phyloP scores from a whole-genome alignment of 2,329 filamentous ascomycete species.

The Alternaria atra region DNA sequence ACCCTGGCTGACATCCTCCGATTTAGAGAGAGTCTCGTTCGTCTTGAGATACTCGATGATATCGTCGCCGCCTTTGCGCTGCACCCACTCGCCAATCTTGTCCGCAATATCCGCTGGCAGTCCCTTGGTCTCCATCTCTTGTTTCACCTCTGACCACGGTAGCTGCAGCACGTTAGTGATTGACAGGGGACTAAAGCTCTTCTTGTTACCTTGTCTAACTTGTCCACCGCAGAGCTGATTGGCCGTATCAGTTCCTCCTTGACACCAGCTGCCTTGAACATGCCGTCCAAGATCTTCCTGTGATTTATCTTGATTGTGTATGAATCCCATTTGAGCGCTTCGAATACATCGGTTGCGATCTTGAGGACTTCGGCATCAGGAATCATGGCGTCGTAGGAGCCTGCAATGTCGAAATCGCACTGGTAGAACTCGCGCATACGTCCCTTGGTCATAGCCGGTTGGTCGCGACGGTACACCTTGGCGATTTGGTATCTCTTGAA shows the following conservation, averaged over 20 bases:
- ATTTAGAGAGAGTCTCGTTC: constrained; percentile 58
- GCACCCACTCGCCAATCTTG: constrained; percentile 86
- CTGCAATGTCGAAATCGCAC: constrained; percentile 94
- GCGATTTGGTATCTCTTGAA: constrained; percentile 97
- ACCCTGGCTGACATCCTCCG: constrained; percentile 75
- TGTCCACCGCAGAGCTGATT: constrained; percentile 93
- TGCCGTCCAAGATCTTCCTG: constrained; percentile 89
- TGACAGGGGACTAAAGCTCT: not conserved
- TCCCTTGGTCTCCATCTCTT: constrained; percentile 95
- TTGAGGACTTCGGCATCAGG: constrained; percentile 89
- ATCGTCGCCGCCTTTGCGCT: constrained; percentile 76
- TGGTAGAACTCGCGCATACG: constrained; percentile 97
- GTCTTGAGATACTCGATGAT: constrained; percentile 62
- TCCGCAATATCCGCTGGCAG: constrained; percentile 80
- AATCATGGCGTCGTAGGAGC: constrained; percentile 87
- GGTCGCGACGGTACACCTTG: constrained; percentile 85
- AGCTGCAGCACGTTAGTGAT: constrained; percentile 41
- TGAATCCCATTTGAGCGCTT: constrained; percentile 76
- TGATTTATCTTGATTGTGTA: constrained; percentile 96
- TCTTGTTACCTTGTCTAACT: constrained; percentile 79
- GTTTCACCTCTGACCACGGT: constrained; percentile 87
- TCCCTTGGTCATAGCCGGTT: constrained; percentile 83
- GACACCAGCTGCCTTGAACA: constrained; percentile 91
- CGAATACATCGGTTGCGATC: constrained; percentile 86
- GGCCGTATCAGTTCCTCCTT: constrained; percentile 85